Evolutionary conservation across 2,329 filamentous ascomycete genomes (phyloP).

Genomic region (Aspergillus phoenicis): DNA sequence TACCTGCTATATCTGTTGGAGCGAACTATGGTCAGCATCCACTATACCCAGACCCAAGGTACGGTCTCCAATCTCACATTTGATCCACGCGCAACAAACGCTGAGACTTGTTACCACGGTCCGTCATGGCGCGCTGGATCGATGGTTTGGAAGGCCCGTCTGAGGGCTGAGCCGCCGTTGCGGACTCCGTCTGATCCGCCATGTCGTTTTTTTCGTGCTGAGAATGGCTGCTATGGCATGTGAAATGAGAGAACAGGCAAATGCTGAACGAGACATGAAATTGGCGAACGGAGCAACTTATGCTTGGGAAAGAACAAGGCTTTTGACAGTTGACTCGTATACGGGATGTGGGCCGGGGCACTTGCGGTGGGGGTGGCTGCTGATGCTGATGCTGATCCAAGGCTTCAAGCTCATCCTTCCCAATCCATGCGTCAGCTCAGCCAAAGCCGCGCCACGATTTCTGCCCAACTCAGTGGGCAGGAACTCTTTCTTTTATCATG

Average conservation of each 20-base stretch:
- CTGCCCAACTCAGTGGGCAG: too few relatives aligned
- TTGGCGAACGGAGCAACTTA: too few relatives aligned
- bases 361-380: too few relatives aligned
- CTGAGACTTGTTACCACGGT: conserved; percentile 5
- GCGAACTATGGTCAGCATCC: not conserved
- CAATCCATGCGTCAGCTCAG: too few relatives aligned
- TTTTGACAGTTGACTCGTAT: too few relatives aligned
- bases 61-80: not conserved
- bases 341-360: too few relatives aligned
- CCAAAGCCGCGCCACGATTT: too few relatives aligned
- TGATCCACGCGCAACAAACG: conserved; percentile 6
- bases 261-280: not conserved
- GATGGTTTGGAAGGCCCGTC: not conserved
- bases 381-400: too few relatives aligned
- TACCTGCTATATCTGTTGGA: conserved; percentile 1
- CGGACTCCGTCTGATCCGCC: not conserved
- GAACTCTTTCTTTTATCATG: too few relatives aligned
- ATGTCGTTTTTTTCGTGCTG: not conserved
- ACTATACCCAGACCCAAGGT: not conserved
- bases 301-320: too few relatives aligned
- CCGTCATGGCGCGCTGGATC: not conserved
- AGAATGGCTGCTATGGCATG: not conserved
- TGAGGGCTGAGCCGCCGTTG: not conserved
- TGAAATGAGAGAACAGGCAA: not conserved
- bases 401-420: too few relatives aligned